Conservation (phyloP, 2,329 filamentous ascomycete genomes). For the Trichoderma hamatum region DNA sequence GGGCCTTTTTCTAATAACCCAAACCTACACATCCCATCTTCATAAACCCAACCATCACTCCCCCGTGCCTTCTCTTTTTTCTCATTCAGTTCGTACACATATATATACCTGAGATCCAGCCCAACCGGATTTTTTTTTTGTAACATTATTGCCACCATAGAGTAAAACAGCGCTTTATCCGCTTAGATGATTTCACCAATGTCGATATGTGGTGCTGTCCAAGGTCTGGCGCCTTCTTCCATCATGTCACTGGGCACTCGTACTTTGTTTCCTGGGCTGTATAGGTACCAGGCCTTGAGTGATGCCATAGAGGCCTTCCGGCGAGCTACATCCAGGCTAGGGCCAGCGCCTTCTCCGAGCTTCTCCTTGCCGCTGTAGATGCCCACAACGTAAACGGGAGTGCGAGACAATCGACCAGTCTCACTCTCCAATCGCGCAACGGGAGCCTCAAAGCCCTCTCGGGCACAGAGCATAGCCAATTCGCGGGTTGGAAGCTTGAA, state of each 20-base stretch:
- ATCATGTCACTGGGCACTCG: slow-evolving; percentile 72
- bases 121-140: neutral
- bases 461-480: slow-evolving; percentile 76
- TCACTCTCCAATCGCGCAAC: slow-evolving; percentile 87
- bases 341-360: slow-evolving; percentile 85
- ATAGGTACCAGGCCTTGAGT: slow-evolving; percentile 94
- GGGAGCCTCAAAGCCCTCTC: slow-evolving; percentile 87
- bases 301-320: slow-evolving; percentile 80
- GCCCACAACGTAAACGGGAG: slow-evolving; percentile 90
- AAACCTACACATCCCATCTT: slow-evolving; percentile 12
- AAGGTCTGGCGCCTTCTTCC: slow-evolving; percentile 60
- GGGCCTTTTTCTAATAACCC: slow-evolving; percentile 25
- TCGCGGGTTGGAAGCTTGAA: slow-evolving; percentile 86
- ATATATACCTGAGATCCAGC: slow-evolving; percentile 18
- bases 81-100: slow-evolving; percentile 28
- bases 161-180: slow-evolving; percentile 31
- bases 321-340: slow-evolving; percentile 76
- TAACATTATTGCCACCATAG: slow-evolving; percentile 10
- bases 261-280: slow-evolving; percentile 71
- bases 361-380: slow-evolving; percentile 91
- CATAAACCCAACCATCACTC: slow-evolving; percentile 6
- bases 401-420: slow-evolving; percentile 81
- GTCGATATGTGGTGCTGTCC: slow-evolving; percentile 70
- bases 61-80: slow-evolving; percentile 6
- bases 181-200: slow-evolving; percentile 67